Conservation (phyloP, 495 filamentous ascomycete genomes). For the Aspergillus diversus region DNA sequence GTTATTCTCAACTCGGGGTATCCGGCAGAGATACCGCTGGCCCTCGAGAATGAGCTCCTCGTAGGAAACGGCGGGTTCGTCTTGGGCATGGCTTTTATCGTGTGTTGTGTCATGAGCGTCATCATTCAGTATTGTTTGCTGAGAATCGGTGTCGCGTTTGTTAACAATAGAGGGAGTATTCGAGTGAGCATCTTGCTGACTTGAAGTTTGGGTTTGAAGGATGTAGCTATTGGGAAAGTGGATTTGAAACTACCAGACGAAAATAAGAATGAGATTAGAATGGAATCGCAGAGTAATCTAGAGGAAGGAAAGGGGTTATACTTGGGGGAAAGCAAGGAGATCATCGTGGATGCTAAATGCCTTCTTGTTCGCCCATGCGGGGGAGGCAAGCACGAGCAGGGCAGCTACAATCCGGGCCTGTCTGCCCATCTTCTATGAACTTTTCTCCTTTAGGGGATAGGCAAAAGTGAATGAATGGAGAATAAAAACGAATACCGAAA, state of each 20-base stretch:
- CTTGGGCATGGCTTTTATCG: slow-evolving; percentile 1
- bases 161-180: slow-evolving; percentile 15
- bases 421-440: slow-evolving; percentile 30
- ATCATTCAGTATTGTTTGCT: slow-evolving; percentile 33
- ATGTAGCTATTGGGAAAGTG: slow-evolving; percentile 76
- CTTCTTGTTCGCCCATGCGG: slow-evolving; percentile 55
- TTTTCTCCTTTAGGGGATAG: not conserved
- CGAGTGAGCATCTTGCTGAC: slow-evolving; percentile 52
- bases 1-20: slow-evolving; percentile 67
- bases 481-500: too few relatives aligned
- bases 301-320: slow-evolving; percentile 38
- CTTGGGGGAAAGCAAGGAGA: slow-evolving; percentile 88
- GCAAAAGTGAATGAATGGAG: not conserved
- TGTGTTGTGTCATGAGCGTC: slow-evolving; percentile 17
- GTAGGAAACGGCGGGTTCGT: slow-evolving; percentile 32
- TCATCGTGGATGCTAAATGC: slow-evolving; percentile 88
- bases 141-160: slow-evolving; percentile 17
- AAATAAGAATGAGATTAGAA: slow-evolving; percentile 2
- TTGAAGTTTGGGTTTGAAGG: slow-evolving; percentile 68
- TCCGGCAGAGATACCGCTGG: slow-evolving; percentile 79
- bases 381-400: slow-evolving; percentile 38
- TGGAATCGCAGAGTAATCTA: not conserved
- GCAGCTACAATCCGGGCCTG: slow-evolving; percentile 29
- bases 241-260: slow-evolving; percentile 73
- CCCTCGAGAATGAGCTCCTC: slow-evolving; percentile 67